Evolutionary conservation across 306 rosid species (phyloP).

Genomic region (Alnus glutinosa): DNA sequence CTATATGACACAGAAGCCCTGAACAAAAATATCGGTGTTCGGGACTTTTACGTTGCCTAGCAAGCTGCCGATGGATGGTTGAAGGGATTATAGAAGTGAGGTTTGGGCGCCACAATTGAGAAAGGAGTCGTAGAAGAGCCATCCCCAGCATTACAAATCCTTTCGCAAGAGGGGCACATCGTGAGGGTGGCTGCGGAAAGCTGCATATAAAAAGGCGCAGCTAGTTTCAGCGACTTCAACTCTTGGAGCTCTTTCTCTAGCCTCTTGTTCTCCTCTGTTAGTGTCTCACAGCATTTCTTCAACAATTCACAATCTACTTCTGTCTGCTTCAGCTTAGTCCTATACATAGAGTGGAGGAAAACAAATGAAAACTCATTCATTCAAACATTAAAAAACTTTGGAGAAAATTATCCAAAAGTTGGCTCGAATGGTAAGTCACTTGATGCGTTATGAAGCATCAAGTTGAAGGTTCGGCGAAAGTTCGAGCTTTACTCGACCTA

Average conservation of each 20-base stretch:
- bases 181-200: constrained; percentile 64
- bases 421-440: too few relatives aligned
- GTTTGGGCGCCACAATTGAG: constrained; percentile 31
- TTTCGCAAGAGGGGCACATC: constrained; percentile 77
- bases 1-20: constrained; percentile 18
- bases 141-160: constrained; percentile 29
- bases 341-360: constrained; percentile 10
- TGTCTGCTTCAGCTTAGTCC: constrained; percentile 89
- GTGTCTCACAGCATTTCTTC: constrained; percentile 64
- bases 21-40: constrained; percentile 29
- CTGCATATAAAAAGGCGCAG: constrained; percentile 49
- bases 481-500: too few relatives aligned
- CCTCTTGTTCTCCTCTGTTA: constrained; percentile 73
- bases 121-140: constrained; percentile 35
- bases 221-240: constrained; percentile 51
- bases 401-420: neutral
- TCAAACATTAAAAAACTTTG: neutral
- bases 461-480: too few relatives aligned
- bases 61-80: constrained; percentile 64
- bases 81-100: constrained; percentile 43
- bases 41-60: constrained; percentile 21
- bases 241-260: constrained; percentile 76
- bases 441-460: too few relatives aligned
- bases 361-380: neutral
- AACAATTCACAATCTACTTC: constrained; percentile 70